These are phyloP conservation scores for Suhomyces chickasaworum DNA, from an alignment of 1,139 yeast genomes.

Conservation along the genomic window DNA sequence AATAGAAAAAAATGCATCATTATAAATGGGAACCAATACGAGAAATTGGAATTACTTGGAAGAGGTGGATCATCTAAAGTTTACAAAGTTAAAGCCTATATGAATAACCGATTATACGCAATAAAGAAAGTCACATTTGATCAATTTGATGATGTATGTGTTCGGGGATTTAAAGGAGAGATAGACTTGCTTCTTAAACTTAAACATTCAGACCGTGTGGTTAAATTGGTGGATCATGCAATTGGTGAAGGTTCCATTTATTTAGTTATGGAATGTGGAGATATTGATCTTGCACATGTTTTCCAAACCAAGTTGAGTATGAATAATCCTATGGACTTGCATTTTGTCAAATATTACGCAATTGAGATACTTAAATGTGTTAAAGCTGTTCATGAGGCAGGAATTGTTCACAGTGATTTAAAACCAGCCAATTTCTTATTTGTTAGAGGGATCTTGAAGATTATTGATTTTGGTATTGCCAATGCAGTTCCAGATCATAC, in stretches of 20 bases:
- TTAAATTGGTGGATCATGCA: slow-evolving; percentile 73
- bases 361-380: slow-evolving; percentile 83
- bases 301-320: slow-evolving; percentile 56
- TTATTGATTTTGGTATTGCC: slow-evolving; percentile 96
- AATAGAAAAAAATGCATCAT: slow-evolving; percentile 35
- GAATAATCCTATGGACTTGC: slow-evolving; percentile 60
- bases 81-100: slow-evolving; percentile 66
- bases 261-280: slow-evolving; percentile 95
- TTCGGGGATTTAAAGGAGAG: slow-evolving; percentile 85
- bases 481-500: slow-evolving; percentile 94
- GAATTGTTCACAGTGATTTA: slow-evolving; percentile 90
- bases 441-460: slow-evolving; percentile 80
- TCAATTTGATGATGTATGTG: slow-evolving; percentile 74
- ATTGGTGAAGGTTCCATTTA: slow-evolving; percentile 64
- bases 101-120: slow-evolving; percentile 65
- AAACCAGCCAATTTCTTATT: slow-evolving; percentile 94
- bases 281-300: slow-evolving; percentile 84
- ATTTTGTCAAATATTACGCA: slow-evolving; percentile 81
- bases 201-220: slow-evolving; percentile 69
- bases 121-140: slow-evolving; percentile 81
- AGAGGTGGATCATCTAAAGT: slow-evolving; percentile 95
- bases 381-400: slow-evolving; percentile 81
- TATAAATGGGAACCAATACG: slow-evolving; percentile 65
- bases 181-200: slow-evolving; percentile 71
- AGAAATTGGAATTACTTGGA: slow-evolving; percentile 77